These are phyloP conservation scores for Fraxinus ornus DNA, from an alignment of 305 asterid genomes.

Conservation along the genomic window DNA sequence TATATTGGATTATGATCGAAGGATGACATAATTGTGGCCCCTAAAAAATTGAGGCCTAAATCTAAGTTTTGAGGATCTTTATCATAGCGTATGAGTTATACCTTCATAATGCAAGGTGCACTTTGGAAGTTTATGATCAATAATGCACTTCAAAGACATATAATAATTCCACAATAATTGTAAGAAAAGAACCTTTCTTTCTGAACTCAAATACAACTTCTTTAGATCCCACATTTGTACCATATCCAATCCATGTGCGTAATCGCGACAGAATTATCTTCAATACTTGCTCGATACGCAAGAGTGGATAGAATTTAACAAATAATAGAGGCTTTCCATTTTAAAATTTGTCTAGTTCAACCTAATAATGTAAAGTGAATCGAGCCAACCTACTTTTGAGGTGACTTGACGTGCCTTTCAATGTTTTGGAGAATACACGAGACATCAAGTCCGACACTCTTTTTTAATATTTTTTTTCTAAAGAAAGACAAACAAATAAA, in stretches of 20 bases:
- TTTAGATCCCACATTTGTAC: background rate
- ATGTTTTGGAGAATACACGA: background rate
- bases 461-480: background rate
- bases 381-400: background rate
- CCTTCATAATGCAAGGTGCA: background rate
- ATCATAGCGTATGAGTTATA: background rate
- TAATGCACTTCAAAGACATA: constrained; percentile 20
- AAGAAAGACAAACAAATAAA: background rate
- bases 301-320: background rate
- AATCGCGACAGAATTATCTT: background rate
- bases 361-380: background rate
- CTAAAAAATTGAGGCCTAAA: constrained; percentile 7
- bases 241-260: background rate
- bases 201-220: background rate
- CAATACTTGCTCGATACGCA: background rate
- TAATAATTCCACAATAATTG: background rate
- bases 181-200: background rate
- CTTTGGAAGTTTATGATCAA: constrained; percentile 30
- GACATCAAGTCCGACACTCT: background rate
- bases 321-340: background rate
- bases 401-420: background rate
- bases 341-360: background rate
- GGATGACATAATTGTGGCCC: constrained; percentile 20
- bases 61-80: background rate
- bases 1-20: background rate